A percentile compares a stretch with the other conserved stretches of the same genome.
These are phyloP conservation scores for Torrubiella hemipterigena DNA, from an alignment of 2,329 filamentous ascomycete genomes.

Conservation along the genomic window DNA sequence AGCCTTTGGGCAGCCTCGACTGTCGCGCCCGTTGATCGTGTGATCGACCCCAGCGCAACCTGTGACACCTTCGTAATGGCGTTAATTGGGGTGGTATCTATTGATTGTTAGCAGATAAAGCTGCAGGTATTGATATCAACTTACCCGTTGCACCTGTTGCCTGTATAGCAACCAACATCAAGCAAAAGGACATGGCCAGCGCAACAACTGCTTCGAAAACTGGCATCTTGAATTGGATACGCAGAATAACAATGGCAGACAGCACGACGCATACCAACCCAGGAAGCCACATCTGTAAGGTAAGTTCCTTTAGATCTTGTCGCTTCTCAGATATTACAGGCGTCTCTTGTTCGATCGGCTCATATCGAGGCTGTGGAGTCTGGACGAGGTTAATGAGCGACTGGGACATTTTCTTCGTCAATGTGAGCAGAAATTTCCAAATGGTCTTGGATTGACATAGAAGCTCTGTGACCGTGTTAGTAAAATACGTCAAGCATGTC, in stretches of 20 bases:
- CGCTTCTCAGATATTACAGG: neutral
- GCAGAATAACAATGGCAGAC: neutral
- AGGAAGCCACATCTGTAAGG: constrained; percentile 2
- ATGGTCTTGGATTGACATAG: constrained; percentile 2
- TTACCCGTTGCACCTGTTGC: constrained; percentile 5
- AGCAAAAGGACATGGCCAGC: constrained; percentile 1
- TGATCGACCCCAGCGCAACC: constrained; percentile 3
- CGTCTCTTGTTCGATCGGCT: neutral
- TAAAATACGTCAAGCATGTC: neutral
- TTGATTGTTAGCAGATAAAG: neutral
- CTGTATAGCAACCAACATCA: constrained; percentile 5
- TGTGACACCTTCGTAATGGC: constrained; percentile 5
- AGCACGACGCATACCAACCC: neutral
- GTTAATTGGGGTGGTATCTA: constrained; percentile 6
- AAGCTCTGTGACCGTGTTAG: neutral
- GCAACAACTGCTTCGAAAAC: constrained; percentile 1
- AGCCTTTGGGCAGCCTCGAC: constrained; percentile 5
- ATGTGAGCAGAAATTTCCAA: neutral
- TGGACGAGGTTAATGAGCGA: neutral
- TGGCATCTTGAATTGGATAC: constrained; percentile 2
- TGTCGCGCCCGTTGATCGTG: constrained; percentile 2
- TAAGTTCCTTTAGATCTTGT: neutral
- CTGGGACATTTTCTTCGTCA: neutral
- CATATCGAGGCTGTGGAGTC: neutral
- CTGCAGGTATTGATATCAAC: neutral